Conservation (phyloP, 257 asterid species). For the Scutellaria minor region DNA sequence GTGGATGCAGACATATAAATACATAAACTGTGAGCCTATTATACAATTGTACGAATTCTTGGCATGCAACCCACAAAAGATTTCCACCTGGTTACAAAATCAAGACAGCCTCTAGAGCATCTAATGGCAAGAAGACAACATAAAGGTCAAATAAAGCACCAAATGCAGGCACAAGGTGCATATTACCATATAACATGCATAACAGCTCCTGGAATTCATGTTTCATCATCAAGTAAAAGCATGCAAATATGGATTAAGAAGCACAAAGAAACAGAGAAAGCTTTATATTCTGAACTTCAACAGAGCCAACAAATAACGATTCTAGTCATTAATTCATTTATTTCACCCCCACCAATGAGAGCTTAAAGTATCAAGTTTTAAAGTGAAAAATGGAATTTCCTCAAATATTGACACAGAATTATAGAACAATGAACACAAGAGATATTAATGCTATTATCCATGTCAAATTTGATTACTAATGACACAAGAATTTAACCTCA, state of each 20-base stretch:
- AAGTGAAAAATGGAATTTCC: constrained; percentile 15
- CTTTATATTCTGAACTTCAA: constrained; percentile 17
- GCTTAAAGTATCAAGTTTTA: background rate
- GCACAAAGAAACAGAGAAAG: constrained; percentile 12
- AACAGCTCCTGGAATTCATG: constrained; percentile 17
- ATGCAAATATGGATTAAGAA: constrained; percentile 15
- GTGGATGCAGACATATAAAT: constrained; percentile 4
- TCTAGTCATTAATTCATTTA: background rate
- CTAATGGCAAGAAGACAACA: constrained; percentile 13
- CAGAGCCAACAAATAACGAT: constrained; percentile 7
- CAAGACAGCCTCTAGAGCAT: constrained; percentile 25
- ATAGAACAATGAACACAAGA: constrained; percentile 24
- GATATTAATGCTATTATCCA: constrained; percentile 25
- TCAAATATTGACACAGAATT: constrained; percentile 16
- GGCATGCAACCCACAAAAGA: constrained; percentile 7
- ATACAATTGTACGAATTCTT: background rate
- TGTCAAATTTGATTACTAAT: constrained; percentile 29
- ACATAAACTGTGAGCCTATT: background rate
- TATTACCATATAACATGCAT: constrained; percentile 30
- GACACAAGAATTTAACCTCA: constrained; percentile 61
- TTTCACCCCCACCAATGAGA: background rate
- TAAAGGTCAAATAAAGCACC: constrained; percentile 19
- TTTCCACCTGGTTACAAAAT: background rate
- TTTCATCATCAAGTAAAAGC: constrained; percentile 16
- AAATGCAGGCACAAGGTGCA: constrained; percentile 25